phyloP scores from a whole-genome alignment of 2,329 filamentous ascomycete species.

The Aspergillus felis region DNA sequence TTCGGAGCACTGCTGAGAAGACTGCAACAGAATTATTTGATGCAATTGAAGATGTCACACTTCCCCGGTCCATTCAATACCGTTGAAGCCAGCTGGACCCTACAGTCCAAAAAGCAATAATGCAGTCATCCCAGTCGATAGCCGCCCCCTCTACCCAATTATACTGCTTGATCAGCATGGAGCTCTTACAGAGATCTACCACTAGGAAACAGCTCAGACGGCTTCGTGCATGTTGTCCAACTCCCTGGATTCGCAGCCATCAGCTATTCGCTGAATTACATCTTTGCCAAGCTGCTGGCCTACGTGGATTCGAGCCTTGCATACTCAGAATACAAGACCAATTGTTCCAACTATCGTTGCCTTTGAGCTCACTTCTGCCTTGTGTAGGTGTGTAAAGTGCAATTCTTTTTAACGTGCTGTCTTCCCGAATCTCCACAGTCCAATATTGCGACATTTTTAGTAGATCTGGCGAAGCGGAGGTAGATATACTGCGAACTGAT shows the following conservation, averaged over 20 bases:
- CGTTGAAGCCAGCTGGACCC: no score
- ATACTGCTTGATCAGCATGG: slow-evolving; percentile 4
- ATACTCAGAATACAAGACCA: background rate
- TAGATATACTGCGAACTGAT: no score
- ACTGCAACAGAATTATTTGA: no score
- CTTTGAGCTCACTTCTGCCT: background rate
- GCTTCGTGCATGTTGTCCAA: slow-evolving; percentile 19
- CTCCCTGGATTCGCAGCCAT: slow-evolving; percentile 7
- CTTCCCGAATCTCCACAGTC: no score
- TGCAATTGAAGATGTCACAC: no score
- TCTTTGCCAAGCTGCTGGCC: background rate
- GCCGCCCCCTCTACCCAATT: background rate
- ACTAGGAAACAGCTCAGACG: slow-evolving; percentile 16
- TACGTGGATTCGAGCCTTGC: background rate
- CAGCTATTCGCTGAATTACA: background rate
- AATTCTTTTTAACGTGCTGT: no score
- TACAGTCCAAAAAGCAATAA: background rate
- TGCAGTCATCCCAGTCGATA: background rate
- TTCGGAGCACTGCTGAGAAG: no score
- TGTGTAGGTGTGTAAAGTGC: no score
- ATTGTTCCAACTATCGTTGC: background rate
- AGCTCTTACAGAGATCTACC: slow-evolving; percentile 16
- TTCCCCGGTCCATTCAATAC: no score
- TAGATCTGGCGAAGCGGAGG: no score
- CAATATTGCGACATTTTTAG: no score